Evolutionary conservation across 768 basidiomycete species (phyloP).

Genomic region (Mycena alexandri): DNA sequence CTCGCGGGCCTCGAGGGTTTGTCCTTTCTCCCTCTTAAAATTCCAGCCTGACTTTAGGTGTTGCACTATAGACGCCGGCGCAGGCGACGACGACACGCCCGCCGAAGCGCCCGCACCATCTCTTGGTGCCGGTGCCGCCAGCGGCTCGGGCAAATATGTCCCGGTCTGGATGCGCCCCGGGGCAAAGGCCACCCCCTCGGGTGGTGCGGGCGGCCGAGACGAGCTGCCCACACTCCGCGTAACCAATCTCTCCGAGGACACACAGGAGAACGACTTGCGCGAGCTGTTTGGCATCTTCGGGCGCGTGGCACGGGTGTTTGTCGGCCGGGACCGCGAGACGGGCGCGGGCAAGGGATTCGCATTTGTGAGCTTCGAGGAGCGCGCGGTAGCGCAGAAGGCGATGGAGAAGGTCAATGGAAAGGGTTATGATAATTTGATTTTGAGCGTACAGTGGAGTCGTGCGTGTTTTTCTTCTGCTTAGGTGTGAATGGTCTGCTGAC

Average conservation of each 20-base stretch:
- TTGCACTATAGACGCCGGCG: conserved; percentile 45
- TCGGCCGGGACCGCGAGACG: conserved; percentile 95
- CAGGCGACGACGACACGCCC: conserved; percentile 54
- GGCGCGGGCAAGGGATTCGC: conserved; percentile 97
- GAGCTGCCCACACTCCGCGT: conserved; percentile 97
- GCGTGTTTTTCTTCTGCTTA: conserved; percentile 43
- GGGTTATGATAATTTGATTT: conserved; percentile 93
- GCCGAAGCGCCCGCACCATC: conserved; percentile 52
- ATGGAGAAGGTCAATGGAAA: conserved; percentile 93
- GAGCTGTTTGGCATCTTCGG: conserved; percentile 92
- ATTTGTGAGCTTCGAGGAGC: conserved; percentile 95
- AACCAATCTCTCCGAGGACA: conserved; percentile 96
- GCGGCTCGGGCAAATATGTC: conserved; percentile 82
- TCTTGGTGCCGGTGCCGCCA: conserved; percentile 47
- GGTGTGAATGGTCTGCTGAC: neutral
- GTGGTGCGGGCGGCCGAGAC: conserved; percentile 72
- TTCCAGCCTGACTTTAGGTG: neutral
- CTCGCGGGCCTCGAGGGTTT: conserved; percentile 82
- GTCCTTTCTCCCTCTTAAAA: conserved; percentile 31
- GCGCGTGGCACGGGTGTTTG: conserved; percentile 89
- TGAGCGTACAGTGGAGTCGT: conserved; percentile 76
- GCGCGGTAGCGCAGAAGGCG: conserved; percentile 83
- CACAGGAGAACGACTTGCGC: conserved; percentile 92
- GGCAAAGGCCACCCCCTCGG: neutral
- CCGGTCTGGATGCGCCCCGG: conserved; percentile 86